A percentile compares a stretch with the other conserved stretches of the same genome.
Conservation (phyloP, 2,329 filamentous ascomycete species). For the Amylocarpus encephaloides region DNA sequence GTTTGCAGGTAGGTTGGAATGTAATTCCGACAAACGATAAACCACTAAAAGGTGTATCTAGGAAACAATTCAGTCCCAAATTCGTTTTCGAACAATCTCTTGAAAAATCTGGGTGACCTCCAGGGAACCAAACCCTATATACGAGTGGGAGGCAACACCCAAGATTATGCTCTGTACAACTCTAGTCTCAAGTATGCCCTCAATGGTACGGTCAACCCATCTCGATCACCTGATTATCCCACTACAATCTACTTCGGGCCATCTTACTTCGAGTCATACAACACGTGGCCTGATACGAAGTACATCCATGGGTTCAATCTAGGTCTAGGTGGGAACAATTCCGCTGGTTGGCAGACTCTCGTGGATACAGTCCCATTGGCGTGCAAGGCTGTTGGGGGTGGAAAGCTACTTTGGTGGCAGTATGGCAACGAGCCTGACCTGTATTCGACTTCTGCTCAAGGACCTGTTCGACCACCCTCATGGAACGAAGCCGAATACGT, state of each 20-base stretch:
- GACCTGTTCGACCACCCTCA: conserved; percentile 42
- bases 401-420: conserved; percentile 51
- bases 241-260: conserved; percentile 54
- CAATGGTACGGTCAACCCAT: conserved; percentile 45
- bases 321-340: conserved; percentile 44
- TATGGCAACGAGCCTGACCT: conserved; percentile 61
- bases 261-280: conserved; percentile 57
- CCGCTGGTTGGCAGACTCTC: conserved; percentile 45
- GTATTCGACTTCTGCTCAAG: conserved; percentile 46
- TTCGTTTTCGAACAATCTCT: conserved; percentile 52
- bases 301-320: conserved; percentile 59
- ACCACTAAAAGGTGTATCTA: conserved; percentile 11
- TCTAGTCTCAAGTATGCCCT: conserved; percentile 42
- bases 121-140: conserved; percentile 53
- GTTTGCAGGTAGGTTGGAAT: conserved; percentile 18
- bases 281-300: conserved; percentile 47
- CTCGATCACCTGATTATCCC: conserved; percentile 51
- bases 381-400: conserved; percentile 47
- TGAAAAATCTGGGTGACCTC: conserved; percentile 49
- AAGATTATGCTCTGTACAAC: conserved; percentile 58
- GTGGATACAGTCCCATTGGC: conserved; percentile 48
- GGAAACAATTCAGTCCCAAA: conserved; percentile 51
- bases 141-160: conserved; percentile 60
- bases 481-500: conserved; percentile 53
- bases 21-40: not conserved